A percentile compares a stretch with the other conserved stretches of the same genome.
Conservation (phyloP, 805 yeast species). For the Ogataea dorogensis region DNA sequence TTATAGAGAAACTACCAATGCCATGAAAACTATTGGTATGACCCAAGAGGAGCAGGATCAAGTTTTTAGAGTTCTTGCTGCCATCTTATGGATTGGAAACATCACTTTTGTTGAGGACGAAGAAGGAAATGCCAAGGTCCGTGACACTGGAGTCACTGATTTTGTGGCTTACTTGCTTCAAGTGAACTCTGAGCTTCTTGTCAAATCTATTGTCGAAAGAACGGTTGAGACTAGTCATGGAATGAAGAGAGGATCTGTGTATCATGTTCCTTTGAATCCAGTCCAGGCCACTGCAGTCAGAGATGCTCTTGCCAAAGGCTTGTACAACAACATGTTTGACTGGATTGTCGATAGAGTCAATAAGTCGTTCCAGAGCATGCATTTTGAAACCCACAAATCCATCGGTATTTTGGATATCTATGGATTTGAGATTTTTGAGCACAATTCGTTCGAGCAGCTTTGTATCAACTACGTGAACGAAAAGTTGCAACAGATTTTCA, state of each 20-base stretch:
- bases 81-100: slow-evolving; percentile 93
- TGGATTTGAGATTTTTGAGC: slow-evolving; percentile 94
- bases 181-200: slow-evolving; percentile 66
- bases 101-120: slow-evolving; percentile 81
- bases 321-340: slow-evolving; percentile 88
- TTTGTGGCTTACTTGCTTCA: slow-evolving; percentile 90
- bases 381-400: slow-evolving; percentile 49
- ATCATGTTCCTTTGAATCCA: slow-evolving; percentile 87
- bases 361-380: slow-evolving; percentile 58
- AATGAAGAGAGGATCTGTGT: slow-evolving; percentile 84
- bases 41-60: slow-evolving; percentile 82
- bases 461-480: slow-evolving; percentile 96
- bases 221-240: slow-evolving; percentile 90
- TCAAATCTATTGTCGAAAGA: slow-evolving; percentile 71
- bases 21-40: slow-evolving; percentile 88
- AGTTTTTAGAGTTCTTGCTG: slow-evolving; percentile 80
- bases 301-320: slow-evolving; percentile 93
- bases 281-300: slow-evolving; percentile 94
- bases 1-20: slow-evolving; percentile 74
- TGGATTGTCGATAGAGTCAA: slow-evolving; percentile 96
- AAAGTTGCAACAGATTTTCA: slow-evolving; percentile 93
- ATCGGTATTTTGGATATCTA: slow-evolving; percentile 94
- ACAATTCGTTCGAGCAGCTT: slow-evolving; percentile 90
- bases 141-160: slow-evolving; percentile 88
- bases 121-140: slow-evolving; percentile 77